phyloP scores from a whole-genome alignment of 1,284 basidiomycete species.

The Puccinia coronata region DNA sequence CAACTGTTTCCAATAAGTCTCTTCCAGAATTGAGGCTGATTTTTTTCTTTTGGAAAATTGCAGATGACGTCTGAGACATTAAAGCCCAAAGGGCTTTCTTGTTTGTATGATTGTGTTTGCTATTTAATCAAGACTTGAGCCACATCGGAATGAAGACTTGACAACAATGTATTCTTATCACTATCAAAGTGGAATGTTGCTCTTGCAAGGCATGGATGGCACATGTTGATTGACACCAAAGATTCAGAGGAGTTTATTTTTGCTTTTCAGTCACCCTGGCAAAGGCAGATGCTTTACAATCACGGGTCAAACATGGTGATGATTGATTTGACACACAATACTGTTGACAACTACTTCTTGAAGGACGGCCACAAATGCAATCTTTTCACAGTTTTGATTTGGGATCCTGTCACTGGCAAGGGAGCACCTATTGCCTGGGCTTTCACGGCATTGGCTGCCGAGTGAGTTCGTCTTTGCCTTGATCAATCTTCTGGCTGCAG shows the following conservation, averaged over 20 bases:
- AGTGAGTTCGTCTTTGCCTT: not conserved
- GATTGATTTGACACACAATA: not conserved
- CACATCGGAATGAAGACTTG: not conserved
- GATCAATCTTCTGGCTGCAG: too few species aligned
- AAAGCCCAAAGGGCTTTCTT: not conserved
- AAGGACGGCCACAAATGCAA: not conserved
- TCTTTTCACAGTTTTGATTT: constrained; percentile 1
- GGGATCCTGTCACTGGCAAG: not conserved
- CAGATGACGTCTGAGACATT: too few species aligned
- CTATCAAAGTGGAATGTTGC: not conserved
- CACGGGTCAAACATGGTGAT: not conserved
- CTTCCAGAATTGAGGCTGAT: too few species aligned
- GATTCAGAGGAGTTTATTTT: not conserved
- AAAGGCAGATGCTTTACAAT: not conserved
- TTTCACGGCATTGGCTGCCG: not conserved
- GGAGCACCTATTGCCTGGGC: not conserved
- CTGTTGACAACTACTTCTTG: not conserved
- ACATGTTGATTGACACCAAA: not conserved
- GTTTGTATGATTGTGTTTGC: not conserved
- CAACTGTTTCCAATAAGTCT: not conserved
- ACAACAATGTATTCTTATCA: not conserved
- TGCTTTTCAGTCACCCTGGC: not conserved
- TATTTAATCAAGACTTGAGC: not conserved
- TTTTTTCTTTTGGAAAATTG: too few species aligned
- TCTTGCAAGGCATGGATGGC: not conserved